Percentiles rank a stretch among this genome's conserved stretches.
Conservation (phyloP, 2,329 filamentous ascomycete species). For the Colletotrichum sp. region DNA sequence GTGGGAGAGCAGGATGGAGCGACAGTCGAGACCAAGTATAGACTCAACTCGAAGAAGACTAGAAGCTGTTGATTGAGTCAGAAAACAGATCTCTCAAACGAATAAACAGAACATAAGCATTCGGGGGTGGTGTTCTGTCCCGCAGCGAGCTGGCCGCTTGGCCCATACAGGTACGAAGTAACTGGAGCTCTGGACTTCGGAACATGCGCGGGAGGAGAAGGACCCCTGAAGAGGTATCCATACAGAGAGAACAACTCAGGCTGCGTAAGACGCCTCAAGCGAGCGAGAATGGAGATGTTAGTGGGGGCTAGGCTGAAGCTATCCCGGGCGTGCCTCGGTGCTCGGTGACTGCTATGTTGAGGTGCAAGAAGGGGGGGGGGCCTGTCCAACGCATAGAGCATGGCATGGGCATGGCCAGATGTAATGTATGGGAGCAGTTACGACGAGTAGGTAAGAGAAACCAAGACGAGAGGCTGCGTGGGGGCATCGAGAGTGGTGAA, state of each 20-base stretch:
- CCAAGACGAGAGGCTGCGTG: background rate
- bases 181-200: background rate
- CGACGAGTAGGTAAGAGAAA: background rate
- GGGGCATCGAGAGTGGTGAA: slow-evolving; percentile 2
- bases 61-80: slow-evolving; percentile 12
- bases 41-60: background rate
- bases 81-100: background rate
- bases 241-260: background rate
- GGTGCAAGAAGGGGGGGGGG: background rate
- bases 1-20: background rate
- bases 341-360: slow-evolving; percentile 7
- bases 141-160: slow-evolving; percentile 1
- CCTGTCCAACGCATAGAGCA: background rate
- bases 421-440: background rate
- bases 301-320: slow-evolving; percentile 16
- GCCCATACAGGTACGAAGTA: background rate
- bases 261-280: background rate
- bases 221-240: slow-evolving; percentile 2
- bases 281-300: background rate
- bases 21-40: background rate
- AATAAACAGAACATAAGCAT: background rate
- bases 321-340: slow-evolving; percentile 14
- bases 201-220: background rate
- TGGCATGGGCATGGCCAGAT: background rate
- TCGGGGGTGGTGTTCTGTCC: background rate